Evolutionary conservation across 768 basidiomycete species (phyloP), one percentile per base, ranked within the genome.

Genomic region (Trametes elegans): DNA sequence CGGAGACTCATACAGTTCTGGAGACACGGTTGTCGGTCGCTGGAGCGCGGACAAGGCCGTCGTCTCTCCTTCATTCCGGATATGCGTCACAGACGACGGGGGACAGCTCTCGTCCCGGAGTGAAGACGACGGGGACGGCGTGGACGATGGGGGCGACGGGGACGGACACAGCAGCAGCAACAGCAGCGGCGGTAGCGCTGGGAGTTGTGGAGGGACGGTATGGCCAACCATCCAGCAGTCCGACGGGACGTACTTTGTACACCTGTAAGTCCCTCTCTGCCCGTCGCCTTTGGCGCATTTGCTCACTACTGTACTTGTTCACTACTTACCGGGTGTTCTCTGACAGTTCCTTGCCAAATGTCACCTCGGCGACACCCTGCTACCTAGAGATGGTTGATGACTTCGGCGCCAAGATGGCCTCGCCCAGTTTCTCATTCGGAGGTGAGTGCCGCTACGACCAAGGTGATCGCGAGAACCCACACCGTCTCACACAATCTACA

Each of bases 31-130:
- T 27, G 52, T 67, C 35, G 70, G 62, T 10, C 56, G 67, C 32
- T 73, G 73, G 73, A 63, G 44, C 18, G 39, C 66, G 2, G 45
- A 61, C 1, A 49, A 63, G 21, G 43, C 60, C 3, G 57, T 71
- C 21, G 62, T 65, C 13, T 70, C 71, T 9, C 73, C 73, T 7
- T 67, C 71, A 0, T 70, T 74, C 57, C 64, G 62, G 40, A 66
- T 74, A 14, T 74, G 73, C 50, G 53, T 57, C 14, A 47, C 49
- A 3, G 48, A 34, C 50, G 32, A 21, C n/a, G 36, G 34, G 27
- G n/a, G 32, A 11, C 14, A 34, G n/a, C 32, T 45, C 2, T 26
- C 42, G 7, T 19, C 42, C 19, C 42, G 55, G 3, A 29, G 49
- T 5, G 27, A 27, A 19, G 39, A 57, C 26, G 38, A 50, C 24